A percentile compares a stretch with the other conserved stretches of the same genome.
These are phyloP conservation scores for Leccinum fibrillosum DNA, from an alignment of 768 basidiomycete genomes.

Conservation along the genomic window DNA sequence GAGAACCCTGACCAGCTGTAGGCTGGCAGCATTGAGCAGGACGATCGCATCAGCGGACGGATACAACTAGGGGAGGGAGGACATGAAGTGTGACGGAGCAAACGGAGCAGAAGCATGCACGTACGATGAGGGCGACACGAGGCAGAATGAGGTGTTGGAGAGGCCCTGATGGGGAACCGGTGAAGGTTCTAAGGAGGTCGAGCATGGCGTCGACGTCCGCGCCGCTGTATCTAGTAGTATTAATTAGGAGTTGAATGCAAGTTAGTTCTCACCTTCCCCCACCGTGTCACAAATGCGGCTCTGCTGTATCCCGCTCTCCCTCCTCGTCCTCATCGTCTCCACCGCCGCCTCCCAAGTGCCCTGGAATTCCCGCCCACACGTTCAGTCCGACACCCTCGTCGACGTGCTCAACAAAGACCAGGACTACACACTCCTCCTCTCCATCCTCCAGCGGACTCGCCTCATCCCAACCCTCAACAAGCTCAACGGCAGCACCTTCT, in stretches of 20 bases:
- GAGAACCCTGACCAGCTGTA: slow-evolving; percentile 64
- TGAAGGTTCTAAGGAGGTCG: slow-evolving; percentile 42
- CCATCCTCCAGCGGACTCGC: slow-evolving; percentile 76
- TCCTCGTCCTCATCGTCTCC: slow-evolving; percentile 25
- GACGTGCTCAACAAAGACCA: slow-evolving; percentile 73
- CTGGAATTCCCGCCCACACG: slow-evolving; percentile 19
- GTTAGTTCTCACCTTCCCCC: not conserved
- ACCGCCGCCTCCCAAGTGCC: slow-evolving; percentile 22
- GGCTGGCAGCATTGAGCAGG: slow-evolving; percentile 65
- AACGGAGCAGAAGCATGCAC: slow-evolving; percentile 23
- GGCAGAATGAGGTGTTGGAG: slow-evolving; percentile 58
- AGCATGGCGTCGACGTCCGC: slow-evolving; percentile 37
- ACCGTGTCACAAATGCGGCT: slow-evolving; percentile 28
- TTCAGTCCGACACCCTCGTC: slow-evolving; percentile 59
- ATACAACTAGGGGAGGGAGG: slow-evolving; percentile 50
- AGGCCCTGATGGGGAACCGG: slow-evolving; percentile 50
- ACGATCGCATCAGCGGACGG: slow-evolving; percentile 68
- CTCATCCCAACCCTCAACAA: slow-evolving; percentile 91
- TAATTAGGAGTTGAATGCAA: not conserved
- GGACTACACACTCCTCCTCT: slow-evolving; percentile 74
- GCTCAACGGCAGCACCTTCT: slow-evolving; percentile 80
- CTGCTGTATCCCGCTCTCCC: slow-evolving; percentile 33
- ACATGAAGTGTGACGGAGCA: not conserved
- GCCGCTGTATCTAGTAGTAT: not conserved
- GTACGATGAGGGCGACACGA: slow-evolving; percentile 56